Base-by-base conservation (phyloP, 768 basidiomycete species). In the Punctularia strigosozonata region DNA sequence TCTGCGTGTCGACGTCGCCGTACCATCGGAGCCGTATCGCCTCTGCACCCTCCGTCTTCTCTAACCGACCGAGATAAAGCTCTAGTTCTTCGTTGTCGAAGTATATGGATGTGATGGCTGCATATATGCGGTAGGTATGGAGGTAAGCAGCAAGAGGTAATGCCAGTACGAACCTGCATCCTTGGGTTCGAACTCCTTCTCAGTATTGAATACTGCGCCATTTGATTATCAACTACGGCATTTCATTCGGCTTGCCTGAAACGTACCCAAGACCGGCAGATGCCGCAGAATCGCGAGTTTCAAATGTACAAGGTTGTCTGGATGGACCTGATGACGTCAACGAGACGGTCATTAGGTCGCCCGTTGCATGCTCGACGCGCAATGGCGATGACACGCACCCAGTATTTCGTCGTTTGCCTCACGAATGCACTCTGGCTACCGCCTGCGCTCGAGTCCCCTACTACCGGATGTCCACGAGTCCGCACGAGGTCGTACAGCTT, bases 31-130 rank as follows among this genome's bases (percentile, higher is more conserved):
- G 63, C 33, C 95, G 88, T 42, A 99, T 73, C 13, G 95, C 95
- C 58, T 99, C 90, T 2, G 95, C 95, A 3, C 95, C 95, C 62
- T 98, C 95, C 0, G 91, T 95, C 70, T 99, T 99, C 60, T 99
- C 95, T 26, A 98, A 65, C 18, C 95, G 79, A 31, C 95, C 95
- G 10, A 99, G 80, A 51, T 99, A 99, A 4, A 99, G 69, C 40
- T 98, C 94, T 25, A 98, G 73, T 28, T 92, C 81, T 53, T 94
- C 86, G 50, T 95, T 91, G 54, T 97, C 94, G 46, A 90, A 94
- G 62, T 98, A 99, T 45, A 97, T 87, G 1, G 91, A 95, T 0
- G 94, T 91, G 50, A 99, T 97, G 4, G 94, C 95, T 71, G 58
- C n/a, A 24, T 13, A 28, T 18, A 44, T 19, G 22, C n/a, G 17